These are phyloP conservation scores for Polymyxa betae DNA, from an alignment of 208 protist species.

Conservation along the genomic window DNA sequence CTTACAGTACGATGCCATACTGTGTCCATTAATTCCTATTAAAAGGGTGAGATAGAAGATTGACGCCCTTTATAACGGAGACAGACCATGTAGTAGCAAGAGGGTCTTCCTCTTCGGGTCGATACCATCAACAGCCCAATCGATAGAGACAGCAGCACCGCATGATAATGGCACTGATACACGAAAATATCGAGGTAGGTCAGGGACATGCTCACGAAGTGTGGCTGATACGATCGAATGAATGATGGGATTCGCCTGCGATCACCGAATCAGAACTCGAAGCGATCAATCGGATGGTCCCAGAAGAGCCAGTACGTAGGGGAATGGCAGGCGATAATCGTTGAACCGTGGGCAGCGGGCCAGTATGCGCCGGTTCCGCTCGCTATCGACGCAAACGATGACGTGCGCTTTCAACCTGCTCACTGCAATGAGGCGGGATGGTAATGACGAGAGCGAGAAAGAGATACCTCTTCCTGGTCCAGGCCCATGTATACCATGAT, in stretches of 20 bases:
- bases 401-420: not conserved
- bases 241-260: not conserved
- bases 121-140: not conserved
- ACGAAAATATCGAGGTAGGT: not conserved
- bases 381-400: not conserved
- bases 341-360: not conserved
- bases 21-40: conserved; percentile 9
- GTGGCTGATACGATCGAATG: not conserved
- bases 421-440: no score
- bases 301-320: not conserved
- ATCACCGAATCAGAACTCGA: not conserved
- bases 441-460: no score
- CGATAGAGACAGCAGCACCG: conserved; percentile 33
- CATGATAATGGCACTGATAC: not conserved
- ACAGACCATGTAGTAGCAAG: conserved; percentile 29
- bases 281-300: not conserved
- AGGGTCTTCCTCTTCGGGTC: conserved; percentile 22
- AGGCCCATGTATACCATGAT: no score
- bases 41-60: not conserved
- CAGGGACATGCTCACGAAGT: conserved; percentile 5
- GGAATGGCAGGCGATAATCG: not conserved
- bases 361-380: not conserved
- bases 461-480: no score
- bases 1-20: conserved; percentile 33
- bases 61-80: not conserved